phyloP scores from a whole-genome alignment of 1,284 basidiomycete species.

The Malassezia brasiliensis region DNA sequence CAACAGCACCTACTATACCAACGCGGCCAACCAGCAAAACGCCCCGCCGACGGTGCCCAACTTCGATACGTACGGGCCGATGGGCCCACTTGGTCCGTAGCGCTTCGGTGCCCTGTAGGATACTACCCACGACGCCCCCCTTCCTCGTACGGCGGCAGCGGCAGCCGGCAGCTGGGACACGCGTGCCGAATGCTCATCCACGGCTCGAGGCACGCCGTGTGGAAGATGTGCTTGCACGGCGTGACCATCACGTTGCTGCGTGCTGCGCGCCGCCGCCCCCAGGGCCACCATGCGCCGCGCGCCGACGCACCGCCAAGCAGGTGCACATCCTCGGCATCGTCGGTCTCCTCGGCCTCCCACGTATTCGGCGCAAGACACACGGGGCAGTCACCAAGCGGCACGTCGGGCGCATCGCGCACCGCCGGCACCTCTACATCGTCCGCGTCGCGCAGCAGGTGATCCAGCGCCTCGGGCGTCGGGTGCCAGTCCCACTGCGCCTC shows the following conservation, averaged over 20 bases:
- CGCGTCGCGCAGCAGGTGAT: neutral
- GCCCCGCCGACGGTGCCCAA: neutral
- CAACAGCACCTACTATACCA: constrained; percentile 20
- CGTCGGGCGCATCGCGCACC: neutral
- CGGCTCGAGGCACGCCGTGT: constrained; percentile 14
- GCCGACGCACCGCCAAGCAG: neutral
- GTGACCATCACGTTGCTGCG: constrained; percentile 14
- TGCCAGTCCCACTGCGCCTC: constrained; percentile 44
- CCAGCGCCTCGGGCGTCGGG: constrained; percentile 22
- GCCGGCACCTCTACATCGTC: constrained; percentile 13
- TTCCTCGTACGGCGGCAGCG: constrained; percentile 14
- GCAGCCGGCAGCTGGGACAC: constrained; percentile 19
- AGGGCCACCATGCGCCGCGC: neutral
- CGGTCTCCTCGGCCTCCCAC: constrained; percentile 1
- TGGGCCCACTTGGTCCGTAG: constrained; percentile 8
- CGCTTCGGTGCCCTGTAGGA: neutral
- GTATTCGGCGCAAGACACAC: constrained; percentile 42
- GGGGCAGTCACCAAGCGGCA: constrained; percentile 32
- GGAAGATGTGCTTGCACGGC: constrained; percentile 20
- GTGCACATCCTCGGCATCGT: neutral
- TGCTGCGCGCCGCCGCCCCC: neutral
- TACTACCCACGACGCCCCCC: neutral
- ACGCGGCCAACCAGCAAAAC: constrained; percentile 14
- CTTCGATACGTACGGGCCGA: constrained; percentile 9
- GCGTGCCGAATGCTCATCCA: constrained; percentile 20